These are phyloP conservation scores for Emergomyces pasteurianus DNA, from an alignment of 2,329 filamentous ascomycete species.

Conservation along the genomic window DNA sequence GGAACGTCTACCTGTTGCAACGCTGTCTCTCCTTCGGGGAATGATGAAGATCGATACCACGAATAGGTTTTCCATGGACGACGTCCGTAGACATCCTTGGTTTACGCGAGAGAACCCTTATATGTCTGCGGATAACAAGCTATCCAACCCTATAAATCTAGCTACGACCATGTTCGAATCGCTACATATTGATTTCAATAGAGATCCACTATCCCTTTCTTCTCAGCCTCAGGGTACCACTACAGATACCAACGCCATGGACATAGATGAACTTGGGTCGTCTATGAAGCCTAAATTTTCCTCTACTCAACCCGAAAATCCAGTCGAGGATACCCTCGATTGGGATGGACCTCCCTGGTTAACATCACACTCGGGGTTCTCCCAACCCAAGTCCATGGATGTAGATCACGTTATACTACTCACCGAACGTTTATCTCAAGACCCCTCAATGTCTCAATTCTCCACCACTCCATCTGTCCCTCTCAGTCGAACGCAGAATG, in stretches of 20 bases:
- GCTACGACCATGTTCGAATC: slow-evolving; percentile 94
- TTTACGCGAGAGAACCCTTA: slow-evolving; percentile 74
- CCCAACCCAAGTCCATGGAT: slow-evolving; percentile 35
- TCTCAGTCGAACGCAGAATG: slow-evolving; percentile 75
- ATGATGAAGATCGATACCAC: slow-evolving; percentile 76
- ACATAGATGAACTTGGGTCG: slow-evolving; percentile 46
- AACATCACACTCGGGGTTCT: slow-evolving; percentile 33
- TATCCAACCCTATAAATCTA: slow-evolving; percentile 67
- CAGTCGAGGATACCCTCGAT: slow-evolving; percentile 62
- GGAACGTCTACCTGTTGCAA: slow-evolving; percentile 60
- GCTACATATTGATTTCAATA: slow-evolving; percentile 75
- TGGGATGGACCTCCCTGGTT: slow-evolving; percentile 67
- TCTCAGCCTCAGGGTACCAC: slow-evolving; percentile 23
- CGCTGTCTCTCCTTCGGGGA: slow-evolving; percentile 71
- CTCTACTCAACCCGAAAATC: slow-evolving; percentile 76
- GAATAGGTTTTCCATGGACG: slow-evolving; percentile 71
- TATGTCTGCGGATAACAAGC: slow-evolving; percentile 59
- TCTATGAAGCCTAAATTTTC: slow-evolving; percentile 45
- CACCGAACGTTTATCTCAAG: slow-evolving; percentile 61
- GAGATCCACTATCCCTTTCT: slow-evolving; percentile 43
- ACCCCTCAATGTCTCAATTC: slow-evolving; percentile 78
- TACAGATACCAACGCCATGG: slow-evolving; percentile 48
- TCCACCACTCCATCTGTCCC: slow-evolving; percentile 66
- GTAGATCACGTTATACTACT: slow-evolving; percentile 30
- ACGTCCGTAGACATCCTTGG: slow-evolving; percentile 88